Base-by-base conservation (phyloP, 495 filamentous ascomycete species). In the Talaromyces wortmannii region DNA sequence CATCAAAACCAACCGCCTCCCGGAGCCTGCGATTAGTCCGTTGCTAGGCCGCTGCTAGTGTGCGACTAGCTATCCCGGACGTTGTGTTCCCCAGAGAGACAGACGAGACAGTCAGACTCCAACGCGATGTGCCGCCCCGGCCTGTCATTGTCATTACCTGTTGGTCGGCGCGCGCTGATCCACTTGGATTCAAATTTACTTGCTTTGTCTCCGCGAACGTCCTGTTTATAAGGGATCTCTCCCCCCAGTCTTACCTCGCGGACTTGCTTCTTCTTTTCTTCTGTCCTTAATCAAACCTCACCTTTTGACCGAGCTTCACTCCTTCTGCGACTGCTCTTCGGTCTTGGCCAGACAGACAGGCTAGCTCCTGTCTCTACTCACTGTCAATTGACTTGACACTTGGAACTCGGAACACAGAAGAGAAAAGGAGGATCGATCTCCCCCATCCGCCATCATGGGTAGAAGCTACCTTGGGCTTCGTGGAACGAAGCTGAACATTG, bases 401-500 rank as follows among this genome's bases (percentile, higher is more conserved):
- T 3, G 7, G 13, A 7, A 46, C 10, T 7, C n/a, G 7, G 13
- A 7, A 46, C 10, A 46, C n/a, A 7, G 13, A 16, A 11, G 40
- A 43, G 11, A 11, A 11, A 43, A 15, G 10, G 44, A 15, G 44
- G 13, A 13, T 46, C 44, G 10, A 11, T 7, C 44, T 16, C 44
- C 17, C 2, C 13, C 17, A 46, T n/a, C 44, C n/a, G n/a, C 23
- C 44, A 23, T 50, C 40, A 53, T 53, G 52, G 42, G 40, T 46
- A 23, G 42, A n/a, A 18, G 36, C 3, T 87, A 78, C 60, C 82
- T 86, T 52, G 86, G 86, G 61, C 78, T 88, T 57, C 74, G 76
- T 55, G 86, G 86, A 69, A 67, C 74, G 30, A 70, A 69, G 67
- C 79, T 89, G 46, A 86, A 87, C 59, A 76, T 83, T 60, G 83